phyloP scores from a whole-genome alignment of 352 stramenopile genomes.

The Phytopythium litorale region DNA sequence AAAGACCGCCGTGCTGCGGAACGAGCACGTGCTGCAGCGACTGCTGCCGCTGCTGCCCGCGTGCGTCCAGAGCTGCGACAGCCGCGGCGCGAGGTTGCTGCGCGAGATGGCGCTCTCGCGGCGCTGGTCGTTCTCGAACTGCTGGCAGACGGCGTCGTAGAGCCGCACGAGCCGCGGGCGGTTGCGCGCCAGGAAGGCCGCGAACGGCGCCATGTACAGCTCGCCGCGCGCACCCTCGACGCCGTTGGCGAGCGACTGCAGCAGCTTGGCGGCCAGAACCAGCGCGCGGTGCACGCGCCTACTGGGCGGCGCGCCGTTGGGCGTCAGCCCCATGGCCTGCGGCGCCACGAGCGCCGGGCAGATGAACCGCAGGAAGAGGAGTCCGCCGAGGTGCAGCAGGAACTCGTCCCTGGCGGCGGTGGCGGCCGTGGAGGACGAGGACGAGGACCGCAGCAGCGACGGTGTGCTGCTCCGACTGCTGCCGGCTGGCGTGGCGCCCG shows the following conservation, averaged over 20 bases:
- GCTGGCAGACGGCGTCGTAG: slow-evolving; percentile 75
- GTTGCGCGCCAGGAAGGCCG: slow-evolving; percentile 59
- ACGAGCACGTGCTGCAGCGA: slow-evolving; percentile 6
- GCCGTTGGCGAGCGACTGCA: slow-evolving; percentile 81
- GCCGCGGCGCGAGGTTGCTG: slow-evolving; percentile 52
- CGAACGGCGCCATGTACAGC: slow-evolving; percentile 79
- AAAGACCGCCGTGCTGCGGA: slow-evolving; percentile 34
- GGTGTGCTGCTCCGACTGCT: slow-evolving; percentile 2
- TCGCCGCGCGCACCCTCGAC: slow-evolving; percentile 54
- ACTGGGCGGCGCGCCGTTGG: slow-evolving; percentile 27
- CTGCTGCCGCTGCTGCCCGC: slow-evolving; percentile 21
- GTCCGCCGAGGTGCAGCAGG: slow-evolving; percentile 66
- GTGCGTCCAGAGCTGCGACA: slow-evolving; percentile 60
- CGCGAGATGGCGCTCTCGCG: slow-evolving; percentile 56
- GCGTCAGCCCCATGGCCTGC: slow-evolving; percentile 67
- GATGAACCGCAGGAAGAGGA: slow-evolving; percentile 77
- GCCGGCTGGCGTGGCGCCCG: slow-evolving; percentile 17
- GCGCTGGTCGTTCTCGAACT: slow-evolving; percentile 55
- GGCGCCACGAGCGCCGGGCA: slow-evolving; percentile 73
- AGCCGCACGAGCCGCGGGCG: slow-evolving; percentile 54
- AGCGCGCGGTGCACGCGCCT: slow-evolving; percentile 61
- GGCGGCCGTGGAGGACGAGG: slow-evolving; percentile 15
- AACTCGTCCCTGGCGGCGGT: slow-evolving; percentile 60
- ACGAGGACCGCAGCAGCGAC: background rate
- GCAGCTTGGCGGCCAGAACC: slow-evolving; percentile 74